A percentile compares a stretch with the other conserved stretches of the same genome.
Evolutionary conservation across 345 rosid genomes (phyloP).

Genomic region (Citrus hindsii): DNA sequence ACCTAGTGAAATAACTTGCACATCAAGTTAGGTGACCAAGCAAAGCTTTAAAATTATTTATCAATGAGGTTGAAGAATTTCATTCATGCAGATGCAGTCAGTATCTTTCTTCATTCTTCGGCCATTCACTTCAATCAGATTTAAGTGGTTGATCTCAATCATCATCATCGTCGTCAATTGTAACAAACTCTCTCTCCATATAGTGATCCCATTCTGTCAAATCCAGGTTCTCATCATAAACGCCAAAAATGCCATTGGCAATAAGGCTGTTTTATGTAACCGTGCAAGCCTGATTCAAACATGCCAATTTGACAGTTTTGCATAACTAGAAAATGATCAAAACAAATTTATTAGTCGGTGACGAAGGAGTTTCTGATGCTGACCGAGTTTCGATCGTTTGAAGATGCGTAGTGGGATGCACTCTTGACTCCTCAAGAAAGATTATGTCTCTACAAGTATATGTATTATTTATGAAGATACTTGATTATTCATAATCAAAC

Average conservation of each 20-base stretch:
- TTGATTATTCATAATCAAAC: too few relatives aligned
- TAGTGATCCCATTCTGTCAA: constrained; percentile 78
- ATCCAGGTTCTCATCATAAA: constrained; percentile 48
- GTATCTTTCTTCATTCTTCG: too few relatives aligned
- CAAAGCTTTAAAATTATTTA: not conserved
- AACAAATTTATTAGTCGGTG: not conserved
- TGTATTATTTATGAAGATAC: not conserved
- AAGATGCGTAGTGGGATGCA: not conserved
- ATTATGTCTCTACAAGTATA: not conserved
- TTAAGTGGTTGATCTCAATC: constrained; percentile 65
- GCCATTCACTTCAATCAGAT: not conserved
- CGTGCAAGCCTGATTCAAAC: not conserved
- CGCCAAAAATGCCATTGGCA: not conserved
- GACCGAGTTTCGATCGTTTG: not conserved
- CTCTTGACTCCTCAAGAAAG: not conserved
- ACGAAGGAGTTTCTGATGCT: not conserved
- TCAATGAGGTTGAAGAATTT: not conserved
- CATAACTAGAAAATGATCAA: not conserved
- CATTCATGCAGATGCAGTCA: not conserved
- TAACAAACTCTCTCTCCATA: constrained; percentile 58
- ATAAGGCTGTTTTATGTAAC: not conserved
- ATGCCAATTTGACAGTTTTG: not conserved
- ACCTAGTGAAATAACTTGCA: not conserved
- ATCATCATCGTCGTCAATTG: constrained; percentile 32
- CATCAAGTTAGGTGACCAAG: constrained; percentile 1